phyloP scores from a whole-genome alignment of 352 stramenopile species.

The Phytophthora fragariaefolia region DNA sequence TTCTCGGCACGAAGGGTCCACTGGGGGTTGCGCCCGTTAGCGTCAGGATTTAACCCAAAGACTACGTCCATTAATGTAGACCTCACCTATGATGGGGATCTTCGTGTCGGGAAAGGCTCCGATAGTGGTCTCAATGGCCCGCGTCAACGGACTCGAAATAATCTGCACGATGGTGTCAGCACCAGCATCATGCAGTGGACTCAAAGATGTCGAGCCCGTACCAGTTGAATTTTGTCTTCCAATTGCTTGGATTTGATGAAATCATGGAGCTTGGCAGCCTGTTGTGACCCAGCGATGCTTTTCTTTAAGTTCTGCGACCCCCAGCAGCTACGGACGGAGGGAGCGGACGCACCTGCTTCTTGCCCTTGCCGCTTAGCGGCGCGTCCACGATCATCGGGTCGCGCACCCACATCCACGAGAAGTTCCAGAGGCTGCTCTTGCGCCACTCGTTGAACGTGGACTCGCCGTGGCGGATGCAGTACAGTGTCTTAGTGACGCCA shows the following conservation, averaged over 20 bases:
- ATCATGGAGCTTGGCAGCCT: slow-evolving; percentile 57
- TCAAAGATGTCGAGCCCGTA: slow-evolving; percentile 23
- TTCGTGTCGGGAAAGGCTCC: slow-evolving; percentile 60
- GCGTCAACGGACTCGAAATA: slow-evolving; percentile 83
- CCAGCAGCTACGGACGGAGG: neutral
- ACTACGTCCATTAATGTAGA: no score
- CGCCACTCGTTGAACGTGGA: slow-evolving; percentile 91
- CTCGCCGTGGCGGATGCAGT: slow-evolving; percentile 89
- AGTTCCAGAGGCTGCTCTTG: slow-evolving; percentile 76
- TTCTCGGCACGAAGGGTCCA: slow-evolving; percentile 77
- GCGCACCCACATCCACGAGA: slow-evolving; percentile 86
- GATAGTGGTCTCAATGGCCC: slow-evolving; percentile 82
- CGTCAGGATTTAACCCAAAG: no score
- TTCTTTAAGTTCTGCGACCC: no score
- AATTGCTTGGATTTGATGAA: slow-evolving; percentile 45
- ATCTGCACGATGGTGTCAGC: slow-evolving; percentile 46
- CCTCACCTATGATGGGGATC: slow-evolving; percentile 66
- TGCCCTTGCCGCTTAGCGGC: slow-evolving; percentile 72
- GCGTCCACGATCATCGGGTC: slow-evolving; percentile 89
- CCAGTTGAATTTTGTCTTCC: slow-evolving; percentile 74
- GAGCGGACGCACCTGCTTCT: slow-evolving; percentile 56
- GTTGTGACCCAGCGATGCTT: neutral
- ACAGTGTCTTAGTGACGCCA: slow-evolving; percentile 64
- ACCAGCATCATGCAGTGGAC: neutral
- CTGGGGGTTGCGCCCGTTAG: no score